A percentile compares a stretch with the other conserved stretches of the same genome.
Conservation (phyloP, 1,284 basidiomycete genomes). For the Rhodofomes roseus region DNA sequence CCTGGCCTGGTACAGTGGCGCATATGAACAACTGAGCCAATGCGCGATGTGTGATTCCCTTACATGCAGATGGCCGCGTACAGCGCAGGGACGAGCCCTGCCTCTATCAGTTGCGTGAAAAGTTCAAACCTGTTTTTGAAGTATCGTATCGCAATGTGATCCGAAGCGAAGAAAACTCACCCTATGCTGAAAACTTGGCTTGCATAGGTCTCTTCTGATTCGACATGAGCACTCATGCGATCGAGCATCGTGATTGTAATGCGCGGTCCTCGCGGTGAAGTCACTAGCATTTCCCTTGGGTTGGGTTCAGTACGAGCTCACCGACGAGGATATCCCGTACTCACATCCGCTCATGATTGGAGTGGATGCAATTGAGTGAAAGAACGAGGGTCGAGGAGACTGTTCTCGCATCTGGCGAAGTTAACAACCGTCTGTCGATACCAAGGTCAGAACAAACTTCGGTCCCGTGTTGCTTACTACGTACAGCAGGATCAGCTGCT, state of each 20-base stretch:
- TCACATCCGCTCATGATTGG: constrained; percentile 53
- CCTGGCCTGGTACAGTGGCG: constrained; percentile 43
- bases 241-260: constrained; percentile 62
- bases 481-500: constrained; percentile 73
- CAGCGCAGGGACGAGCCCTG: constrained; percentile 29
- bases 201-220: constrained; percentile 58
- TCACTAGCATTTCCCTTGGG: constrained; percentile 45
- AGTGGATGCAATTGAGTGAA: constrained; percentile 67
- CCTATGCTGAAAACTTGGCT: constrained; percentile 60
- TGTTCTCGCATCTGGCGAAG: constrained; percentile 61
- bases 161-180: not conserved
- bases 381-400: constrained; percentile 66
- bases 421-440: constrained; percentile 61
- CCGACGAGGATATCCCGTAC: too few species aligned
- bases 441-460: not conserved
- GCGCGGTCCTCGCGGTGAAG: constrained; percentile 51
- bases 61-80: constrained; percentile 35
- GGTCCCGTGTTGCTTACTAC: not conserved
- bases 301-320: too few species aligned
- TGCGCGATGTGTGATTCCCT: constrained; percentile 12
- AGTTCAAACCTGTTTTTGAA: constrained; percentile 36
- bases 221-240: constrained; percentile 62
- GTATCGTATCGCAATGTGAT: not conserved
- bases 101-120: constrained; percentile 35
- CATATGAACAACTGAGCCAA: not conserved